Base-by-base conservation (phyloP, 306 rosid species). In the Abrus precatorius region DNA sequence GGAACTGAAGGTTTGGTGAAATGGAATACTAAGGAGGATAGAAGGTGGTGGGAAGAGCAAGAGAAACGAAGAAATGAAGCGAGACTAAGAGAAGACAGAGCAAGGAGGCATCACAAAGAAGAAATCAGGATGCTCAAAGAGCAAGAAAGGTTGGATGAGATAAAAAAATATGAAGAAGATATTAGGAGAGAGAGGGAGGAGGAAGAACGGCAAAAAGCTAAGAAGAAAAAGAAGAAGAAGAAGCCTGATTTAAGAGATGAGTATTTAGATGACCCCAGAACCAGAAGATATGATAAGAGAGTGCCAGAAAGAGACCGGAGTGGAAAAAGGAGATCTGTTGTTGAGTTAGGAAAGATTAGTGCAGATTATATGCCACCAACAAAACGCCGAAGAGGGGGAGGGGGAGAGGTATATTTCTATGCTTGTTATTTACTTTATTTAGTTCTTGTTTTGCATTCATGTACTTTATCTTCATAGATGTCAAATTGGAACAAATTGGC, bases 371-470 rank as follows among this genome's bases (percentile, higher is more conserved):
- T 81, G 70, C 82, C 87, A 2, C 85, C 85, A 78, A 84, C 95
- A 29, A 95, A 95, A 80, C 98, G 99, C 43, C 89, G 98, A n/a
- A 88, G 94, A 88, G 99, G 97, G 45, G 99, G 99, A 78, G 97
- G 91, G 85, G 99, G 95, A 89, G 88, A 82, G 87, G 90, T 84
- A 84, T 70, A 65, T 69, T 80, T 78, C 75, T 76, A 7, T 70
- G 38, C 64, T 77, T 86, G 73, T 38, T 32, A 47, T 57, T 84
- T 55, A 69, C 60, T 69, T 66, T 77, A 62, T 76, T 49, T 14
- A 66, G 12, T 61, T 62, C 28, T n/a, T 79, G 41, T 86, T 80
- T 89, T 69, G 44, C 60, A 47, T 49, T 6, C 56, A 49, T 63
- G 50, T 71, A 43, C 47, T n/a, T n/a, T 20, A 71, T 62, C 50